Conservation (phyloP, 2,329 filamentous ascomycete genomes). For the Cladosporium sp. region DNA sequence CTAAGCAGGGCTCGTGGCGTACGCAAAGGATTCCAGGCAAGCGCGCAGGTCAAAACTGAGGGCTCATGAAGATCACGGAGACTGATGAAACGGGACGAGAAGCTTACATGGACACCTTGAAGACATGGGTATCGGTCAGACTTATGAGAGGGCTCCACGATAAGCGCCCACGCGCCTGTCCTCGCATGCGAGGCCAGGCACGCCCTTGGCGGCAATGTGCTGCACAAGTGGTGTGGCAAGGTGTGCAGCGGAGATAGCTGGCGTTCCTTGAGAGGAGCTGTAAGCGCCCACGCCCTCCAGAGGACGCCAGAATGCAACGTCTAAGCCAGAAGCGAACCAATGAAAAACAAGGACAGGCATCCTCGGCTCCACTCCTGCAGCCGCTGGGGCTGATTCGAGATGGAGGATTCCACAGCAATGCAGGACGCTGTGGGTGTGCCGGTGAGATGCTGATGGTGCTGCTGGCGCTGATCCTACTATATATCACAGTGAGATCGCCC, state of each 20-base stretch:
- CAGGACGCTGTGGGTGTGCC: background rate
- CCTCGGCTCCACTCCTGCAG: background rate
- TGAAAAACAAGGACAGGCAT: background rate
- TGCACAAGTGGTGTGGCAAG: conserved; percentile 11
- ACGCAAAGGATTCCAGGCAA: background rate
- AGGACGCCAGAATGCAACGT: background rate
- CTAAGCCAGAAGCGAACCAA: background rate
- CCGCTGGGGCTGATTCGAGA: background rate
- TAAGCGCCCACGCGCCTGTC: background rate
- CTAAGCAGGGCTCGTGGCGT: background rate
- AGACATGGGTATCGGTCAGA: conserved; percentile 7
- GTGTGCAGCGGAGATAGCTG: background rate
- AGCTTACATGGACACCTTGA: background rate
- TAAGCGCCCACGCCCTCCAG: background rate
- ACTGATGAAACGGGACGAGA: background rate
- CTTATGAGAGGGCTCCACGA: background rate
- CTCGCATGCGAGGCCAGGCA: conserved; percentile 10
- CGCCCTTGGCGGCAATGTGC: conserved; percentile 8
- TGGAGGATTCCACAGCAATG: background rate
- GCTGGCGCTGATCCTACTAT: background rate
- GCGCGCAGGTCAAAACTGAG: background rate
- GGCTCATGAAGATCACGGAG: background rate
- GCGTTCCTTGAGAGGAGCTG: background rate
- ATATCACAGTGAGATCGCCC: background rate
- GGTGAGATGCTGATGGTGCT: background rate